Conservation (phyloP, 2,329 filamentous ascomycete species). For the Apiospora saccharicola region DNA sequence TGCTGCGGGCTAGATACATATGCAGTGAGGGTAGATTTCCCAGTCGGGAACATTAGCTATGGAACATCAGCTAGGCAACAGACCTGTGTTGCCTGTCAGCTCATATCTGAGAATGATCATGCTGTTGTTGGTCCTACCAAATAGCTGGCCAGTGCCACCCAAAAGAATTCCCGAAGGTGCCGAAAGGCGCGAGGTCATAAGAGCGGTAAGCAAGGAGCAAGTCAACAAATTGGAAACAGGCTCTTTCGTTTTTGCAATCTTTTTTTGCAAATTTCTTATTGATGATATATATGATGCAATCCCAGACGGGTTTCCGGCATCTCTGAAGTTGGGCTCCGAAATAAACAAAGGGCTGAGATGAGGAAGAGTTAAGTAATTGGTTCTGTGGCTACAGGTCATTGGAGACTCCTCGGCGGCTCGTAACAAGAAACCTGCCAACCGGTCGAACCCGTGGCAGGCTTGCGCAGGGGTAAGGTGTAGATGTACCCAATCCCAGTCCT, state of each 20-base stretch:
- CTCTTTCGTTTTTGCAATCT: neutral
- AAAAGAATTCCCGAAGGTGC: neutral
- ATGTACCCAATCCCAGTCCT: neutral
- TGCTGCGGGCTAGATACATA: neutral
- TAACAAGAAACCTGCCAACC: neutral
- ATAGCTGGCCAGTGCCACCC: neutral
- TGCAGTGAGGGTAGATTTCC: neutral
- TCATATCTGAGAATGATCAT: neutral
- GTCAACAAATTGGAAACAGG: neutral
- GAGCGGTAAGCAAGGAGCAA: neutral
- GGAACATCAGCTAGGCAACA: neutral
- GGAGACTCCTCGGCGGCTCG: slow-evolving; percentile 2
- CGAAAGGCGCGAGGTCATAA: neutral
- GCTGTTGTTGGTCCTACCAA: slow-evolving; percentile 1
- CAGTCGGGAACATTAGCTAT: neutral
- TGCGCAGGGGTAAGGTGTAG: slow-evolving; percentile 7
- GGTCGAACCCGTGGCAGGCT: neutral
- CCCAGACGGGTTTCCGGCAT: neutral
- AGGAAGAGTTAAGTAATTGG: neutral
- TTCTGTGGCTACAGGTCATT: slow-evolving; percentile 5
- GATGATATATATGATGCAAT: neutral
- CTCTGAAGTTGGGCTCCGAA: neutral
- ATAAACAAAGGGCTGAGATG: neutral
- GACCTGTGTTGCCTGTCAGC: neutral
- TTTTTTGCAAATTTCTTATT: neutral